phyloP scores from a whole-genome alignment of 805 yeast genomes.

The Ogataea minuta region DNA sequence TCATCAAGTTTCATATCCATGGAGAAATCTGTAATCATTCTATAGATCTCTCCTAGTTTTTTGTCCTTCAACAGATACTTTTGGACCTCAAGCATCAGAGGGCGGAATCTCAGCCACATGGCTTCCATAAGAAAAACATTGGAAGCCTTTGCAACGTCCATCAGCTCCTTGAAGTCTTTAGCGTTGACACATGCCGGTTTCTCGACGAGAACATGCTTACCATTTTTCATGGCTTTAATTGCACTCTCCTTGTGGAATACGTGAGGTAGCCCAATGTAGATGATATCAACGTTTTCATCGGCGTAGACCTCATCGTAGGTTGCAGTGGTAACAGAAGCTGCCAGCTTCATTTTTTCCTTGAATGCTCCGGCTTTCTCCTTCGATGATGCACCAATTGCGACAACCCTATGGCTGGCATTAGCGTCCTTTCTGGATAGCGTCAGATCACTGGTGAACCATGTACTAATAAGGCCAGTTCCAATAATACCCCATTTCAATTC shows the following conservation, averaged over 20 bases:
- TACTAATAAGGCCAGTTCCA: constrained; percentile 47
- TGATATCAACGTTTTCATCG: constrained; percentile 42
- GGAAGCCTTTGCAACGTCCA: constrained; percentile 41
- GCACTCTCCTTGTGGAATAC: constrained; percentile 45
- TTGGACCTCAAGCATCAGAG: constrained; percentile 38
- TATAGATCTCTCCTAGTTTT: constrained; percentile 44
- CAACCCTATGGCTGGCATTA: constrained; percentile 33
- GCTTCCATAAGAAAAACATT: constrained; percentile 54
- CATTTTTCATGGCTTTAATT: constrained; percentile 40
- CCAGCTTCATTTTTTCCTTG: constrained; percentile 18
- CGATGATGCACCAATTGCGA: constrained; percentile 39
- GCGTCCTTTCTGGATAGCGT: constrained; percentile 21
- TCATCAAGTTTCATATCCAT: constrained; percentile 35
- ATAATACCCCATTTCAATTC: constrained; percentile 41
- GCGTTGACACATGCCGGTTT: constrained; percentile 51
- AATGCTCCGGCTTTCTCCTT: constrained; percentile 36
- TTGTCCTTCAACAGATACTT: constrained; percentile 38
- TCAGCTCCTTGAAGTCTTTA: constrained; percentile 40
- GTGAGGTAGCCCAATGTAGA: constrained; percentile 56
- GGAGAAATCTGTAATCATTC: constrained; percentile 44
- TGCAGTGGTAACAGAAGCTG: constrained; percentile 19
- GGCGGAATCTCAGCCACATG: constrained; percentile 54
- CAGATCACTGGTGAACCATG: constrained; percentile 40
- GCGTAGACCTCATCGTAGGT: constrained; percentile 42
- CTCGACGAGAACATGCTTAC: constrained; percentile 53